Conservation (phyloP, 1,284 basidiomycete genomes). For the Neonothopanus nambi region DNA sequence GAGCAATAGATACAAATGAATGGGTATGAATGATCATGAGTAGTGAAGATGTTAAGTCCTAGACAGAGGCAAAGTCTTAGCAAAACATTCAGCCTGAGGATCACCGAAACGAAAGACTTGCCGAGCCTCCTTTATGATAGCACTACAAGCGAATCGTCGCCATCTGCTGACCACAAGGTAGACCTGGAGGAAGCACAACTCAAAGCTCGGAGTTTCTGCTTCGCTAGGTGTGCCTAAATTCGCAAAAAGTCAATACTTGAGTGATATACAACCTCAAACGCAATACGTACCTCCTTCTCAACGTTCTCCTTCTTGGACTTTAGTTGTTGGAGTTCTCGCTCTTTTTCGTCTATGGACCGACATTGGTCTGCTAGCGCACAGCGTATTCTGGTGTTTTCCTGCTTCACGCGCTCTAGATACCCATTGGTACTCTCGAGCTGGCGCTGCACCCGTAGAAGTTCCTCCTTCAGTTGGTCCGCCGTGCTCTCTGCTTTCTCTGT, state of each 20-base stretch:
- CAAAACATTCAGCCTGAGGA: too few species aligned
- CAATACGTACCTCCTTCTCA: constrained; percentile 5
- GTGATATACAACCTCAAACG: too few species aligned
- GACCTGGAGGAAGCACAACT: not conserved
- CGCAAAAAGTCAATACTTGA: too few species aligned
- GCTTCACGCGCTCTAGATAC: not conserved
- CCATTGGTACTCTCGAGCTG: not conserved
- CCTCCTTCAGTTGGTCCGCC: constrained; percentile 1
- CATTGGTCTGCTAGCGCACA: not conserved
- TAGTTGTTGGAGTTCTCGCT: constrained; percentile 1
- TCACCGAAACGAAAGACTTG: too few species aligned
- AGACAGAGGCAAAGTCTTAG: too few species aligned
- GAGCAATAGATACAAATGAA: too few species aligned
- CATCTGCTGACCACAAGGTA: not conserved
- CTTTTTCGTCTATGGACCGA: not conserved
- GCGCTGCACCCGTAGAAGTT: constrained; percentile 4
- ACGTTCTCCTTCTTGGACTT: constrained; percentile 2
- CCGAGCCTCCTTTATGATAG: too few species aligned
- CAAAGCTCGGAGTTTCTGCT: constrained; percentile 10
- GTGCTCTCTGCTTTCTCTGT: not conserved
- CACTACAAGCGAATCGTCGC: too few species aligned
- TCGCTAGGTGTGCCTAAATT: constrained; percentile 6
- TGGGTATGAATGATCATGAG: too few species aligned
- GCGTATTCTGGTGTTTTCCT: constrained; percentile 5
- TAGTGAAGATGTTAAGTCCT: too few species aligned